phyloP scores from a whole-genome alignment of 352 stramenopile genomes.

The Globisporangium iwayamae region DNA sequence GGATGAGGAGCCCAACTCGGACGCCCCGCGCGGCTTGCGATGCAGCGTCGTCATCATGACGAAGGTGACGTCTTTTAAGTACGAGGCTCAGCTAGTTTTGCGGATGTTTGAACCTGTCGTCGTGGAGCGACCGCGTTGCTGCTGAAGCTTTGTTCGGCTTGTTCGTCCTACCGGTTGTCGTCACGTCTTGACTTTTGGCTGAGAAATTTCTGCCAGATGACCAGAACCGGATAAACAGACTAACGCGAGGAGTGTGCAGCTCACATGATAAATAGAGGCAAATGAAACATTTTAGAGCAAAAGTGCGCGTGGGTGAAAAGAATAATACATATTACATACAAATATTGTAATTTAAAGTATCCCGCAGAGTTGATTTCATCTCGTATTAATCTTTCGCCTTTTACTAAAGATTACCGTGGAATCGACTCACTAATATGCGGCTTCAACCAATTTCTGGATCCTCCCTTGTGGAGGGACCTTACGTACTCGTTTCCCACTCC shows the following conservation, averaged over 20 bases:
- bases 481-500: neutral
- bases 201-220: neutral
- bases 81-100: neutral
- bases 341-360: neutral
- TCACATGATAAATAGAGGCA: neutral
- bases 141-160: neutral
- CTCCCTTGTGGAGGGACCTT: constrained; percentile 5
- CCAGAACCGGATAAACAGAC: neutral
- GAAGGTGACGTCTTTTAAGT: neutral
- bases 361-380: constrained; percentile 61
- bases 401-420: constrained; percentile 93
- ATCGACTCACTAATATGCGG: constrained; percentile 69
- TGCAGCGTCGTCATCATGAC: constrained; percentile 11
- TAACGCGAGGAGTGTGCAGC: neutral
- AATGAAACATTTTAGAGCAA: too few species aligned
- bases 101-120: neutral
- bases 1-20: neutral
- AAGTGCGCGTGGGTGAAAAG: neutral
- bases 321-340: neutral
- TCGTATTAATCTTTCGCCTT: constrained; percentile 91
- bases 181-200: neutral
- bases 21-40: constrained; percentile 11
- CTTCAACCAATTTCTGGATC: constrained; percentile 58
- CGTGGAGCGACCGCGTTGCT: neutral
- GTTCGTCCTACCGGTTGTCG: neutral